Base-by-base conservation (phyloP, 441 rosid genomes). In the Gossypium lobatum region DNA sequence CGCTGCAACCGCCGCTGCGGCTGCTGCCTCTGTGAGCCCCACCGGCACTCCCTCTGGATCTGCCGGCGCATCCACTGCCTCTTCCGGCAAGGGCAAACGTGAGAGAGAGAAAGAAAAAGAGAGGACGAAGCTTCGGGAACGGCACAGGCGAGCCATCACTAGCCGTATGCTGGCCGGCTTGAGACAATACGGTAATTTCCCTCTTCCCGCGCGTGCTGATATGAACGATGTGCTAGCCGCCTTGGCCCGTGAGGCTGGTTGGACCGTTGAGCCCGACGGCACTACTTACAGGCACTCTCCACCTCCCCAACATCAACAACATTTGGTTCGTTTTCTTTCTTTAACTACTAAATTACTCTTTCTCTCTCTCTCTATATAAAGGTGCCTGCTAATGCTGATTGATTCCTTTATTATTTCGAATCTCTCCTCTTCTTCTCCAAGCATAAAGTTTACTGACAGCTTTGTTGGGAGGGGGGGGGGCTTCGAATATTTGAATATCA, bases 41-140 rank as follows among this genome's bases (percentile, higher is more conserved):
- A 53, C 75, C 1, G 77, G 73, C 71, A 64, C 63, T 67, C 64
- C 79, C 58, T 60, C 79, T 23, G 65, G 53, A 52, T 62, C 73
- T 6, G 73, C 76, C 31, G 62, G 80, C 52, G 72, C 73, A 61
- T 74, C 72, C 55, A 67, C 60, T 11, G 60, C 64, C 45, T 58
- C 76, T 26, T 58, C 82, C 2, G 88, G 89, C 14, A 91, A 83
- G 74, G 93, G 90, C 6, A 92, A 88, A 83, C 87, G 91, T 82
- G 97, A 94, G 80, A 79, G 97, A 81, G 97, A 94, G 80, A 94
- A 85, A 76, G 91, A 89, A 83, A 89, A 88, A 59, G 94, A 89
- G 86, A 81, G 89, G 77, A 89, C 94, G 18, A 89, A 89, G 84
- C 92, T 88, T 28, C 86, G 95, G 58, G 95, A 89, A 80, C 89